phyloP scores from a whole-genome alignment of 2,329 filamentous ascomycete genomes.

The Colletotrichum euphorbiae region DNA sequence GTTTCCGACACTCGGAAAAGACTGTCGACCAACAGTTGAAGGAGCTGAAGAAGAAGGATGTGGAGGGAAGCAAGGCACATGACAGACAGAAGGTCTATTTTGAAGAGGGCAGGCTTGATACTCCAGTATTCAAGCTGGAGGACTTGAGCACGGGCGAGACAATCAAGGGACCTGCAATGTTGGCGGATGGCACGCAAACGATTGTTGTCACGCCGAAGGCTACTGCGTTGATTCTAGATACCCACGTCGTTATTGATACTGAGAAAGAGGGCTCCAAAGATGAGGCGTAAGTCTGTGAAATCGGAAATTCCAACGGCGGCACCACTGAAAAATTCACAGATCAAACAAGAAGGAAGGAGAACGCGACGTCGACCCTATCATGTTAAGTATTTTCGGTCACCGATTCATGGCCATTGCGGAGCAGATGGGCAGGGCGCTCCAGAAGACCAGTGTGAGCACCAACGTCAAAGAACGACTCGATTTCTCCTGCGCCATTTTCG shows the following conservation, averaged over 20 bases:
- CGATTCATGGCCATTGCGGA: conserved; percentile 89
- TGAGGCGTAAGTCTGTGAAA: conserved; percentile 44
- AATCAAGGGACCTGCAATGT: conserved; percentile 83
- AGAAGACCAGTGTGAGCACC: conserved; percentile 84
- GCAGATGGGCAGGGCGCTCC: conserved; percentile 83
- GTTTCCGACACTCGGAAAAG: conserved; percentile 81
- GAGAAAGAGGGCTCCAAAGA: conserved; percentile 62
- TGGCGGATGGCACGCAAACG: conserved; percentile 90
- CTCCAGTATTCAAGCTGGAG: conserved; percentile 85
- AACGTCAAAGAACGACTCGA: conserved; percentile 87
- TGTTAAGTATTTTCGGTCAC: conserved; percentile 83
- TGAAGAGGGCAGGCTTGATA: conserved; percentile 80
- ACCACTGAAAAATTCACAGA: conserved; percentile 34
- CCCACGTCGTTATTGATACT: conserved; percentile 90
- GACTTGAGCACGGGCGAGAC: conserved; percentile 78
- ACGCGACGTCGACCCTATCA: conserved; percentile 72
- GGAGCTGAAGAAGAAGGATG: conserved; percentile 70
- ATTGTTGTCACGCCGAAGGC: conserved; percentile 88
- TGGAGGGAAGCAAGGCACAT: conserved; percentile 70
- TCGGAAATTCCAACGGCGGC: conserved; percentile 17
- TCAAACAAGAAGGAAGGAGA: conserved; percentile 39
- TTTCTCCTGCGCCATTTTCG: conserved; percentile 85
- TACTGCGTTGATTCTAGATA: conserved; percentile 81
- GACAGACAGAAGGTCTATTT: conserved; percentile 80
- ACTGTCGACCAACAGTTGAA: conserved; percentile 88